These are phyloP conservation scores for Phytophthora tubulina DNA, from an alignment of 352 stramenopile species.

Conservation along the genomic window DNA sequence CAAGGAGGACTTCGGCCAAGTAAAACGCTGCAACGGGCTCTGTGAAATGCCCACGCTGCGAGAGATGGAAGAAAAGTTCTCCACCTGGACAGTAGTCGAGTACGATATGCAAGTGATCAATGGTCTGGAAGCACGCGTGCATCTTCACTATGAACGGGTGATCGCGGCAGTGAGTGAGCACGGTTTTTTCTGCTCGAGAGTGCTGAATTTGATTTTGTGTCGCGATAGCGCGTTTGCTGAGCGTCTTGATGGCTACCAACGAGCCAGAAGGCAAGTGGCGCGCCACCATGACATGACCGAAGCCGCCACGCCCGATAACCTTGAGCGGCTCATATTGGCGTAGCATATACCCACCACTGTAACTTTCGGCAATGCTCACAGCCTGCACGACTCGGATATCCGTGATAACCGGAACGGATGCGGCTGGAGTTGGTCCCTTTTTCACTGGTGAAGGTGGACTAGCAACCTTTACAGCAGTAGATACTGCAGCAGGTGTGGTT, in stretches of 20 bases:
- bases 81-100: constrained; percentile 82
- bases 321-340: constrained; percentile 85
- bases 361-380: constrained; percentile 82
- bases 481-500: not conserved
- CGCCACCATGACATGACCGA: constrained; percentile 89
- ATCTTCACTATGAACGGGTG: constrained; percentile 94
- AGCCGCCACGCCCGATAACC: constrained; percentile 84
- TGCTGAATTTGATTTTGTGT: constrained; percentile 88
- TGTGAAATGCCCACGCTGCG: constrained; percentile 71
- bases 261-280: constrained; percentile 63
- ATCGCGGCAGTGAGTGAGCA: constrained; percentile 89
- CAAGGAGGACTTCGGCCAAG: constrained; percentile 86
- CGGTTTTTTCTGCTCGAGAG: constrained; percentile 84
- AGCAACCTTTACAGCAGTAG: constrained; percentile 18
- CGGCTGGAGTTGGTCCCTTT: constrained; percentile 24
- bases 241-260: constrained; percentile 83
- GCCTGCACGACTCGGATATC: constrained; percentile 76
- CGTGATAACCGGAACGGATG: constrained; percentile 29
- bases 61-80: constrained; percentile 90
- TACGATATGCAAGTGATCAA: constrained; percentile 76
- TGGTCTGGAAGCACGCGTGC: constrained; percentile 90
- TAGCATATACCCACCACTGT: constrained; percentile 78
- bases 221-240: constrained; percentile 85
- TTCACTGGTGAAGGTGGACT: constrained; percentile 30
- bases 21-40: constrained; percentile 90